phyloP scores from a whole-genome alignment of 768 basidiomycete species.

The Agaricus subrufescens region DNA sequence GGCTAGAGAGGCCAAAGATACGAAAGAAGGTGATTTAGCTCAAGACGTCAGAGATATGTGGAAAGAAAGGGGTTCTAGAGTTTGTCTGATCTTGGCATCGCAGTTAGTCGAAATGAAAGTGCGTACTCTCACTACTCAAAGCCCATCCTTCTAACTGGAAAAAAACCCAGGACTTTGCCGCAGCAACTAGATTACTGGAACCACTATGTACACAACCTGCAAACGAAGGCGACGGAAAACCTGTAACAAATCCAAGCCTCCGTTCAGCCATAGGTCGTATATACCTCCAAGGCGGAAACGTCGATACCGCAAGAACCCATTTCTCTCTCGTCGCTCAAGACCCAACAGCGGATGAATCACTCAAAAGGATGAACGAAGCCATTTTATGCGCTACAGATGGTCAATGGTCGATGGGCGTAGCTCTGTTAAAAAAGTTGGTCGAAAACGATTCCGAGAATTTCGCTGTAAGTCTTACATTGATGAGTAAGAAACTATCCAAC shows the following conservation, averaged over 20 bases:
- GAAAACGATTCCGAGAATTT: constrained; percentile 55
- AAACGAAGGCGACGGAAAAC: constrained; percentile 9
- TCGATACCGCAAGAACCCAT: constrained; percentile 53
- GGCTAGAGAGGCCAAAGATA: constrained; percentile 30
- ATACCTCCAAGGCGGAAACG: constrained; percentile 69
- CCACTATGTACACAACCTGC: constrained; percentile 50
- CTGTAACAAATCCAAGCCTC: constrained; percentile 44
- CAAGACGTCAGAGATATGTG: constrained; percentile 59
- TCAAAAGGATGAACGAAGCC: constrained; percentile 60
- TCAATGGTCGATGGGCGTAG: constrained; percentile 55
- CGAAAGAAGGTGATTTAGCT: constrained; percentile 11
- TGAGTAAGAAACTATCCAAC: not conserved
- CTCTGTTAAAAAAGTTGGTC: constrained; percentile 38
- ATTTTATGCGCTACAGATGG: constrained; percentile 66
- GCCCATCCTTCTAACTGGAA: too few relatives aligned
- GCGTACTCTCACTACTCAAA: constrained; percentile 1
- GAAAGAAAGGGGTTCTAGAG: constrained; percentile 73
- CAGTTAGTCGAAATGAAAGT: constrained; percentile 87
- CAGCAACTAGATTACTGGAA: constrained; percentile 63
- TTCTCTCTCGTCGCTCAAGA: constrained; percentile 48
- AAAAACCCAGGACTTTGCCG: constrained; percentile 53
- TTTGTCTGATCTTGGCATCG: constrained; percentile 76
- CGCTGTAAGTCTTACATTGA: constrained; percentile 35
- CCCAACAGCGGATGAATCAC: constrained; percentile 33
- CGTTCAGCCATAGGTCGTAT: constrained; percentile 69